Evolutionary conservation across 2,329 filamentous ascomycete genomes (phyloP), one percentile per base, ranked within the genome.

Genomic region (Ceratocystis destructans): DNA sequence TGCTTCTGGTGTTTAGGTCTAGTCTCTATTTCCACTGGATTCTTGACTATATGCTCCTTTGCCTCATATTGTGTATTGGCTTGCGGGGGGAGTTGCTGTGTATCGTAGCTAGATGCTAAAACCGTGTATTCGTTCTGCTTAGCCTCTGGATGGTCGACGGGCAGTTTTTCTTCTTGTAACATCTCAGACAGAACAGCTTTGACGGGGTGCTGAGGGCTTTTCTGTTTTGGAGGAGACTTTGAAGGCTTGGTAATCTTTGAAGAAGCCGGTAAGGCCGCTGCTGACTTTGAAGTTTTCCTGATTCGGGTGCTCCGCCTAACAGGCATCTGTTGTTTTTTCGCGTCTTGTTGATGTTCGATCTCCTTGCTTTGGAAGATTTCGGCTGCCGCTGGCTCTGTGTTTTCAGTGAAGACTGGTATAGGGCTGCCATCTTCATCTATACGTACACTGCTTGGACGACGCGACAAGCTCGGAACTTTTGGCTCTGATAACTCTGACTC

Each of bases 391-490:
- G 2, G 1, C 12, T 6, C 25, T 17, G 28, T 5, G 1, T 50
- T 33, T 45, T 37, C 31, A n/a, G 44, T 25, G 50, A 59, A 50
- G 20, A 61, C 22, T 10, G 64, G 50, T 7, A 68, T 66, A 45
- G 67, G 67, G 33, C 67, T 68, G 15, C 67, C 67, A 15, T 64
- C 63, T 44, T 68, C 67, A 41, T 65, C 64, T 12, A 68, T 55
- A 3, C 46, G 20, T 7, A 68, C 48, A 55, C 67, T 68, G 50
- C 67, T 64, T 1, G 61, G 61, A 17, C 67, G 61, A 1, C 64
- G 59, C 3, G 64, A 61, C 1, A 48, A 31, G 37, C 7, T 48
- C 41, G 44, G 61, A 8, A 20, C 17, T 33, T 45, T 48, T 8
- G 64, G 64, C 5, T 65, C 64, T 10, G 64, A 65, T 33, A 65